These are phyloP conservation scores for Solanum dulcamara DNA, from an alignment of 257 asterid species.

Conservation along the genomic window DNA sequence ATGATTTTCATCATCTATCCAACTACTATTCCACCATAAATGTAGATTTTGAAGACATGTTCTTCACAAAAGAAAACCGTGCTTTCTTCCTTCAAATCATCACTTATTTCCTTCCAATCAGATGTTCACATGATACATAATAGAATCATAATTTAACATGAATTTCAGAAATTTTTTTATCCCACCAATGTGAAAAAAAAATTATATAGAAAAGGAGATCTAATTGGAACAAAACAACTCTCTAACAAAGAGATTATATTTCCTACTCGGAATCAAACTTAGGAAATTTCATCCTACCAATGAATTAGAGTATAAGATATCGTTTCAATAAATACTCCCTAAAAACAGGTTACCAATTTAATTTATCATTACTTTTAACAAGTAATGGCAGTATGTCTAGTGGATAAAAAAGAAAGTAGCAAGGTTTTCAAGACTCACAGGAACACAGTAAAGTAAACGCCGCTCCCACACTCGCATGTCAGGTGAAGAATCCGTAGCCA, in stretches of 20 bases:
- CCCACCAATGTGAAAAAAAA: not conserved
- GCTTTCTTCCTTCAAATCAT: not conserved
- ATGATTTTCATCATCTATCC: not conserved
- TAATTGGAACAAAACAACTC: not conserved
- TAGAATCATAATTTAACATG: not conserved
- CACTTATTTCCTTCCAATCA: not conserved
- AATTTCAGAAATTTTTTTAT: not conserved
- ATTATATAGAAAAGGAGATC: not conserved
- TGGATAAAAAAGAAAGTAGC: not conserved
- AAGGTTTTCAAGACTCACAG: conserved; percentile 38
- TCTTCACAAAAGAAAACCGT: not conserved
- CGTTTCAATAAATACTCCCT: not conserved
- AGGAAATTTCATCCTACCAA: no score
- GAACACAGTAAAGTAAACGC: conserved; percentile 60
- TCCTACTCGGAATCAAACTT: not conserved
- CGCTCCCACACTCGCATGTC: conserved; percentile 80
- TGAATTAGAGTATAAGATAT: not conserved
- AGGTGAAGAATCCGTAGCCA: conserved; percentile 41
- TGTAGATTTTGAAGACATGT: not conserved
- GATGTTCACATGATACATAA: not conserved
- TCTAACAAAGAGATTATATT: not conserved
- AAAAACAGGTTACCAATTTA: not conserved
- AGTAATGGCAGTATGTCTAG: not conserved
- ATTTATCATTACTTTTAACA: not conserved
- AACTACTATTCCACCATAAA: not conserved